phyloP scores from a whole-genome alignment of 768 basidiomycete species.

The Trametes cinnabarina region DNA sequence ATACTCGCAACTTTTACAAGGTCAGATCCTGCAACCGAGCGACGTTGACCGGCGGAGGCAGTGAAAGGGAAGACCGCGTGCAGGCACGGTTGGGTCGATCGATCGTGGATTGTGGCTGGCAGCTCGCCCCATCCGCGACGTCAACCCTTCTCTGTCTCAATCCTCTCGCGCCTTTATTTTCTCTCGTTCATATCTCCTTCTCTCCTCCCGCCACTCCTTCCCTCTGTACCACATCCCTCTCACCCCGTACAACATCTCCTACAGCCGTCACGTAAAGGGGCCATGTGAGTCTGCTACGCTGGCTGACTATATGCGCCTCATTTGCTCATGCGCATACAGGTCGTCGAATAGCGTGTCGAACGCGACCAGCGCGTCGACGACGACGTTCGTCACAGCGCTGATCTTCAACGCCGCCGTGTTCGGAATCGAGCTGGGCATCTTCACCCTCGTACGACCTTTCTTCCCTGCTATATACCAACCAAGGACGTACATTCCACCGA shows the following conservation, averaged over 20 bases:
- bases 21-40: constrained; percentile 1
- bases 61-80: constrained; percentile 2
- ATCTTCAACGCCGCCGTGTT: constrained; percentile 79
- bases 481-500: constrained; percentile 60
- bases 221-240: not conserved
- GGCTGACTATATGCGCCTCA: not conserved
- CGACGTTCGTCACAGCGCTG: constrained; percentile 81
- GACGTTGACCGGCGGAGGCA: not conserved
- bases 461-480: constrained; percentile 92
- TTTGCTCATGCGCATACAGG: not conserved
- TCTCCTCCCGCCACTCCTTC: constrained; percentile 1
- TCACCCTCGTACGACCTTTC: constrained; percentile 79
- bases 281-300: constrained; percentile 7
- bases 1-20: not conserved
- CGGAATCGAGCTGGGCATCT: constrained; percentile 64
- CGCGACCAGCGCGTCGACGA: constrained; percentile 63
- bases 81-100: constrained; percentile 17
- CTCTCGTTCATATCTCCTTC: not conserved
- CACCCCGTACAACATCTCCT: not conserved
- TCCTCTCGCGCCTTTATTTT: not conserved
- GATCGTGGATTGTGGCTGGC: constrained; percentile 18
- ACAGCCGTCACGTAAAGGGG: not conserved
- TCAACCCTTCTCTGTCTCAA: constrained; percentile 5
- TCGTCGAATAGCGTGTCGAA: constrained; percentile 18
- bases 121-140: constrained; percentile 15